These are phyloP conservation scores for Ustilago cynodontis DNA, from an alignment of 1,284 basidiomycete species.

Conservation along the genomic window DNA sequence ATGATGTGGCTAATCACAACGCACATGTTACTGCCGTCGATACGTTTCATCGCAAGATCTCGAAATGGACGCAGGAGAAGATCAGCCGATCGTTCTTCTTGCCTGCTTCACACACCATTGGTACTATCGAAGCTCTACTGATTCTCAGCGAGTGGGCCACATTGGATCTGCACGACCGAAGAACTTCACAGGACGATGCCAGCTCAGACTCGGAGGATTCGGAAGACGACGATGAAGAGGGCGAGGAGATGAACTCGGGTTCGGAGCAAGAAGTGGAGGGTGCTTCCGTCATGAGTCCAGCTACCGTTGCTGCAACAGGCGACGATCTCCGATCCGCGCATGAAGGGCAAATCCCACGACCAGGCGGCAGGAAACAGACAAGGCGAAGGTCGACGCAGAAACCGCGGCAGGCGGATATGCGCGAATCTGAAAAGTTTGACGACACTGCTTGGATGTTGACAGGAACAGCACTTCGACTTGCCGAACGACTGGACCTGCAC, in stretches of 20 bases:
- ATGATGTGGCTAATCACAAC: slow-evolving; percentile 50
- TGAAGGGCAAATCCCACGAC: slow-evolving; percentile 34
- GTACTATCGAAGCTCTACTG: slow-evolving; percentile 55
- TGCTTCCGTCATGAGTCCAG: slow-evolving; percentile 23
- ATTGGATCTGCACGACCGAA: slow-evolving; percentile 50
- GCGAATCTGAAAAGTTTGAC: slow-evolving; percentile 56
- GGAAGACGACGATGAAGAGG: slow-evolving; percentile 24
- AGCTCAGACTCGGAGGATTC: slow-evolving; percentile 46
- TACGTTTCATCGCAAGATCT: slow-evolving; percentile 54
- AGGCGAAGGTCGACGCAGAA: slow-evolving; percentile 12
- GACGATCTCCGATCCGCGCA: slow-evolving; percentile 38
- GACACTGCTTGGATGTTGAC: slow-evolving; percentile 58
- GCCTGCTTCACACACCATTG: slow-evolving; percentile 53
- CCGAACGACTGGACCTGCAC: slow-evolving; percentile 56
- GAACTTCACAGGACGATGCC: slow-evolving; percentile 36
- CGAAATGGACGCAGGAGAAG: slow-evolving; percentile 57
- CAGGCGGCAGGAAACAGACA: slow-evolving; percentile 4
- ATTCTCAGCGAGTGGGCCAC: slow-evolving; percentile 60
- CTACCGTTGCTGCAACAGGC: slow-evolving; percentile 21
- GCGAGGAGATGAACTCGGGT: slow-evolving; percentile 15
- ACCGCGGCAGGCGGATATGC: slow-evolving; percentile 41
- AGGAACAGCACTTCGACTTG: slow-evolving; percentile 51
- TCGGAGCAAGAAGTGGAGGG: slow-evolving; percentile 18
- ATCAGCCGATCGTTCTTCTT: slow-evolving; percentile 53
- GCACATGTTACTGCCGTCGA: slow-evolving; percentile 46